These are phyloP conservation scores for Jamesozyma hellenica DNA, from an alignment of 805 yeast genomes.

Conservation along the genomic window DNA sequence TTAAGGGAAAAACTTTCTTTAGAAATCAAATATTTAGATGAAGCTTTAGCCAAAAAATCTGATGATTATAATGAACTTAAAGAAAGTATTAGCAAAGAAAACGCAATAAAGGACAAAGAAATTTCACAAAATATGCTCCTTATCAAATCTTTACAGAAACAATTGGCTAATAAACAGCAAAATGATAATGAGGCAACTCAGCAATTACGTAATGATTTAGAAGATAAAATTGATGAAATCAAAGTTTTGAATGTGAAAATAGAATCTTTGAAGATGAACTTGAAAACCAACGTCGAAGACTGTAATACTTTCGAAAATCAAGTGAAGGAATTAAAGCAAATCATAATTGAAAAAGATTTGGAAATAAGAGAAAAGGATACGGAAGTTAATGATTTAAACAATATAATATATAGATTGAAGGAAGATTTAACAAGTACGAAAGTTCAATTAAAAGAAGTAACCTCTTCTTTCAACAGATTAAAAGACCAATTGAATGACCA, in stretches of 20 bases:
- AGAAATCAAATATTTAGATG: constrained; percentile 1
- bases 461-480: not conserved
- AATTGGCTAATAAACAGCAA: not conserved
- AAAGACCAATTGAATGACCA: not conserved
- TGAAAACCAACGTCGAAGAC: not conserved
- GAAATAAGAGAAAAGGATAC: not conserved
- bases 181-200: not conserved
- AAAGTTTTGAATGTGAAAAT: not conserved
- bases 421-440: not conserved
- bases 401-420: not conserved
- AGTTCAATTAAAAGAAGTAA: not conserved
- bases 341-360: not conserved
- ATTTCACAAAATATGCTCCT: constrained; percentile 2
- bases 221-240: not conserved
- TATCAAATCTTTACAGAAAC: constrained; percentile 1
- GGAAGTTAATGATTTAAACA: not conserved
- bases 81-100: not conserved
- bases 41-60: not conserved
- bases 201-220: not conserved
- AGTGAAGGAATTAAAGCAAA: not conserved
- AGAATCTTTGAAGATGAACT: not conserved
- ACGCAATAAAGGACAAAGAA: constrained; percentile 1
- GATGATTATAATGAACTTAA: not conserved
- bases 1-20: constrained; percentile 1
- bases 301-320: too few species aligned